Conservation (phyloP, 768 basidiomycete genomes). For the Candolleomyces eurysporus region DNA sequence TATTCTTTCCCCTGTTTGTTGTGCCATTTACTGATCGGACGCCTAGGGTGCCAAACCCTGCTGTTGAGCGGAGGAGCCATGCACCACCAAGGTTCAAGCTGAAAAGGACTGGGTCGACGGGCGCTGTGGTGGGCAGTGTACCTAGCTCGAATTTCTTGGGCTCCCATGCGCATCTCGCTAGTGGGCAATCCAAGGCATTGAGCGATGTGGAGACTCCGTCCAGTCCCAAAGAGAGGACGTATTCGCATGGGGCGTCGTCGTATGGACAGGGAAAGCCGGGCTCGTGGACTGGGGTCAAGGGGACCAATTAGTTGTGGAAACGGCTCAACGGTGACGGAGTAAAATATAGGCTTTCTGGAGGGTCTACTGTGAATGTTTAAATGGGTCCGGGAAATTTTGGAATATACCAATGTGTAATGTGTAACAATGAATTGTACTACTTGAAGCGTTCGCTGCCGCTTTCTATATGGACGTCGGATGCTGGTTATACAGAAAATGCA, state of each 20-base stretch:
- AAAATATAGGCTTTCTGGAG: no score
- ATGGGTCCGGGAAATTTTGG: no score
- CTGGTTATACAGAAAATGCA: no score
- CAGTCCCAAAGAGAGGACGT: not conserved
- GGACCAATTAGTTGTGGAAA: no score
- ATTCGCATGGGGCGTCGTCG: not conserved
- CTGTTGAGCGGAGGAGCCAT: not conserved
- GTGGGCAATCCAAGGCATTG: not conserved
- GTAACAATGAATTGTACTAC: no score
- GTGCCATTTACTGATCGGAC: not conserved
- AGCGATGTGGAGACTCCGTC: not conserved
- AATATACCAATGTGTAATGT: no score
- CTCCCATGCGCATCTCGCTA: not conserved
- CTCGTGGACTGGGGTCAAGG: no score
- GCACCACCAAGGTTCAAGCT: not conserved
- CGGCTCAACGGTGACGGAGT: no score
- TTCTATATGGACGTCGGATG: no score
- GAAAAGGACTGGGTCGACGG: not conserved
- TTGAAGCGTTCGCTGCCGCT: no score
- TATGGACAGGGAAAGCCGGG: no score
- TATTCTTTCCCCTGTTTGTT: not conserved
- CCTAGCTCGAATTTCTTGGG: not conserved
- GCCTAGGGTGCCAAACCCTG: not conserved
- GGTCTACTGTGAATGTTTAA: no score
- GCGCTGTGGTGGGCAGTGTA: not conserved